Percentiles rank a stretch among this genome's conserved stretches.
phyloP scores from a whole-genome alignment of 495 filamentous ascomycete species.

The Pyronema omphalodes region DNA sequence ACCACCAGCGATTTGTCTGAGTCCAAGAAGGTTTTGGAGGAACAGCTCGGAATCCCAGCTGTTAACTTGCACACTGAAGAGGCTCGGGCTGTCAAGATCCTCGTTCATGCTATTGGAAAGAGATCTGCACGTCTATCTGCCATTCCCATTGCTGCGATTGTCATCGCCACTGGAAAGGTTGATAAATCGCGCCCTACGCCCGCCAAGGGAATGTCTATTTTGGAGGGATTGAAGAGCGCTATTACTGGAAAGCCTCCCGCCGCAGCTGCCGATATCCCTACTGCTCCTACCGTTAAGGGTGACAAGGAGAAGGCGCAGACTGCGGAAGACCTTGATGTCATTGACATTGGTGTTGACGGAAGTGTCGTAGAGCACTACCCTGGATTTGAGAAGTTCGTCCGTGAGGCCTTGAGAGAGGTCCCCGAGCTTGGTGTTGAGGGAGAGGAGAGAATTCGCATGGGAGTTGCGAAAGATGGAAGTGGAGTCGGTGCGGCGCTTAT shows the following conservation, averaged over 20 bases:
- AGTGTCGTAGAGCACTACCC: constrained; percentile 85
- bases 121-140: constrained; percentile 79
- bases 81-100: constrained; percentile 58
- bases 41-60: constrained; percentile 43
- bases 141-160: constrained; percentile 64
- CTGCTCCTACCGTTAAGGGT: background rate
- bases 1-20: constrained; percentile 39
- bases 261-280: constrained; percentile 14
- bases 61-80: constrained; percentile 53
- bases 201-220: constrained; percentile 11
- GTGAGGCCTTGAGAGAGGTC: constrained; percentile 52
- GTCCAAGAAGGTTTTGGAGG: constrained; percentile 57
- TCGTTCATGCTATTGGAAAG: constrained; percentile 68
- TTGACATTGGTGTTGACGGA: constrained; percentile 86
- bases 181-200: background rate
- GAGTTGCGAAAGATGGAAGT: constrained; percentile 83
- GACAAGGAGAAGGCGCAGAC: constrained; percentile 23
- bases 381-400: constrained; percentile 60
- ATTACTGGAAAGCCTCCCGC: constrained; percentile 9
- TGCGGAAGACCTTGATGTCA: constrained; percentile 33
- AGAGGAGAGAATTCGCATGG: constrained; percentile 67
- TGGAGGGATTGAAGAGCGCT: constrained; percentile 11
- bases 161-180: constrained; percentile 55
- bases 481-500: constrained; percentile 86
- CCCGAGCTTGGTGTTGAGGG: constrained; percentile 51